These are phyloP conservation scores for Colletotrichum theobromicola DNA, from an alignment of 2,329 filamentous ascomycete genomes.

Conservation along the genomic window DNA sequence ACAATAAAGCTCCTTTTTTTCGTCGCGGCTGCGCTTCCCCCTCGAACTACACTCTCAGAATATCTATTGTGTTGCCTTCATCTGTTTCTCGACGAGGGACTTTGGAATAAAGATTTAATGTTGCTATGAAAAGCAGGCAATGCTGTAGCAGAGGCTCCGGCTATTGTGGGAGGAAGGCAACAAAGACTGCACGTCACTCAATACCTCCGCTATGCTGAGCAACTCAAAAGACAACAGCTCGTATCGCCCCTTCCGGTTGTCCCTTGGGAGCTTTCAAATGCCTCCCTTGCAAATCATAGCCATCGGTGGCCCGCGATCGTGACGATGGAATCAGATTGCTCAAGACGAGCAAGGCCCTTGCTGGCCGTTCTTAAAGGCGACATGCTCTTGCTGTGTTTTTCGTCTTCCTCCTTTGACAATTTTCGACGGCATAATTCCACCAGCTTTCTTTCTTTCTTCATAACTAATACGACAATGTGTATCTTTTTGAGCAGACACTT, in stretches of 20 bases:
- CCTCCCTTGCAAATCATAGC: background rate
- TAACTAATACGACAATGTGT: slow-evolving; percentile 1
- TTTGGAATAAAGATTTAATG: background rate
- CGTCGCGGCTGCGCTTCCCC: background rate
- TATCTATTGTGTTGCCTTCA: no score
- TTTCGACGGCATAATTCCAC: background rate
- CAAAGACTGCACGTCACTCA: background rate
- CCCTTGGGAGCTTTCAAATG: background rate
- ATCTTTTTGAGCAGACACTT: slow-evolving; percentile 1
- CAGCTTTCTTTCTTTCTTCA: background rate
- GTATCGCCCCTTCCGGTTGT: background rate
- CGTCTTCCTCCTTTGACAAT: background rate
- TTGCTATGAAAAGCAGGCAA: background rate
- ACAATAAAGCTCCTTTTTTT: background rate
- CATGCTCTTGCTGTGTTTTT: background rate
- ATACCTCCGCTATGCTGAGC: background rate
- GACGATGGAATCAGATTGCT: background rate
- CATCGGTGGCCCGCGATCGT: background rate
- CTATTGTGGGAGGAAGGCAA: background rate
- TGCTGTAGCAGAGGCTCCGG: background rate
- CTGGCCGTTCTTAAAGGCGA: background rate
- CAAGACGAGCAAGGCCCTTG: background rate
- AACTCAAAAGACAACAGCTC: background rate
- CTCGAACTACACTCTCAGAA: background rate
- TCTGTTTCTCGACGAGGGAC: background rate